Evolutionary conservation across 2,329 filamentous ascomycete species (phyloP).

Genomic region (Trichophyton benhamiae): DNA sequence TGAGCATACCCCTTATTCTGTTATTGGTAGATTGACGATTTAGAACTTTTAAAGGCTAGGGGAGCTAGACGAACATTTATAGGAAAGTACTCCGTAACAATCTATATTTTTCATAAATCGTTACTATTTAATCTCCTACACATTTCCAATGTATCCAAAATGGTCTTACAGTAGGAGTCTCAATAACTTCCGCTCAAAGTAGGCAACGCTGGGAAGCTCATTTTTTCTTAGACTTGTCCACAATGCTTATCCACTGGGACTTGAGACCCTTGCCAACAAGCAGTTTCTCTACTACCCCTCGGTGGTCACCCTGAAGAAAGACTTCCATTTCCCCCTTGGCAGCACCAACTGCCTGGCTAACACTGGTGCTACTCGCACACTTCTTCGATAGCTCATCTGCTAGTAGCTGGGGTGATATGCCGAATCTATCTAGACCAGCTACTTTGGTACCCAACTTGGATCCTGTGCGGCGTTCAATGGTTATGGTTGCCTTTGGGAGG

Average conservation of each 20-base stretch:
- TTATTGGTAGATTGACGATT: too few relatives aligned
- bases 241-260: slow-evolving; percentile 48
- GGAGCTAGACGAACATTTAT: too few relatives aligned
- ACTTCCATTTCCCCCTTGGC: slow-evolving; percentile 55
- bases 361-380: slow-evolving; percentile 56
- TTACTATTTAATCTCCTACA: not conserved
- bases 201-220: not conserved
- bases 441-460: slow-evolving; percentile 55
- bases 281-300: slow-evolving; percentile 47
- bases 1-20: too few relatives aligned
- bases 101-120: not conserved
- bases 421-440: slow-evolving; percentile 49
- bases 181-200: not conserved
- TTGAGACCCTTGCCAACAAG: slow-evolving; percentile 48
- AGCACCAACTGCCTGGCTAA: slow-evolving; percentile 49
- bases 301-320: slow-evolving; percentile 55
- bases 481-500: slow-evolving; percentile 48
- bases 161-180: too few relatives aligned
- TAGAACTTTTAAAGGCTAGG: too few relatives aligned
- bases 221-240: slow-evolving; percentile 57
- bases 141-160: too few relatives aligned
- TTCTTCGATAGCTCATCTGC: slow-evolving; percentile 56
- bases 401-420: slow-evolving; percentile 46
- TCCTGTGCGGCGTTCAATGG: slow-evolving; percentile 51
- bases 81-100: too few relatives aligned